A percentile compares a stretch with the other conserved stretches of the same genome.
phyloP scores from a whole-genome alignment of 495 filamentous ascomycete species.

The Xylaria bambusicola region DNA sequence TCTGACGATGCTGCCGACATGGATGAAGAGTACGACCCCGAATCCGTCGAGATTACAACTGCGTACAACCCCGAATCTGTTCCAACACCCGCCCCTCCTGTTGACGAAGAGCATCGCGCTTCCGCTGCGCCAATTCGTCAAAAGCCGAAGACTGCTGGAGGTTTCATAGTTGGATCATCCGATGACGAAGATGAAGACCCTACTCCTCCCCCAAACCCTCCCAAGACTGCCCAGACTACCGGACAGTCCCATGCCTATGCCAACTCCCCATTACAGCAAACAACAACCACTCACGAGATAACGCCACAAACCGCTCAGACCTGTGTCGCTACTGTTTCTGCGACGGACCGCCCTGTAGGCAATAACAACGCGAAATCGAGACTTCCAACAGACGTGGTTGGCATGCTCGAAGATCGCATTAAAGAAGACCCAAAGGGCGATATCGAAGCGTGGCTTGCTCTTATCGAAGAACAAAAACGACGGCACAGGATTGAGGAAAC shows the following conservation, averaged over 20 bases:
- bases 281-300: conserved; percentile 25
- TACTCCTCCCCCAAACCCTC: conserved; percentile 4
- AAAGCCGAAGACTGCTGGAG: conserved; percentile 73
- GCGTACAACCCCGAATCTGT: conserved; percentile 35
- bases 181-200: conserved; percentile 51
- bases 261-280: conserved; percentile 31
- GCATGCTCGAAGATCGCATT: conserved; percentile 86
- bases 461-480: conserved; percentile 82
- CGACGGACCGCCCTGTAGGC: conserved; percentile 19
- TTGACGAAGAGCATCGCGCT: conserved; percentile 30
- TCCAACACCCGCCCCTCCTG: conserved; percentile 32
- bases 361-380: conserved; percentile 26
- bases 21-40: conserved; percentile 57
- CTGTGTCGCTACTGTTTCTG: conserved; percentile 23
- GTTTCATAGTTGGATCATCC: conserved; percentile 78
- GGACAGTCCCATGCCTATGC: conserved; percentile 16
- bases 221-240: conserved; percentile 23
- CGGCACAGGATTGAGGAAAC: conserved; percentile 81
- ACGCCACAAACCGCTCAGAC: conserved; percentile 28
- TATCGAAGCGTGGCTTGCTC: conserved; percentile 80
- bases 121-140: conserved; percentile 39
- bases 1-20: conserved; percentile 51
- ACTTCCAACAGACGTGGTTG: conserved; percentile 75
- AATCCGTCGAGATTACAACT: conserved; percentile 46
- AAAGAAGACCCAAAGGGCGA: conserved; percentile 90